Evolutionary conservation across 2,329 filamentous ascomycete genomes (phyloP).

Genomic region (Blastomyces parvus): DNA sequence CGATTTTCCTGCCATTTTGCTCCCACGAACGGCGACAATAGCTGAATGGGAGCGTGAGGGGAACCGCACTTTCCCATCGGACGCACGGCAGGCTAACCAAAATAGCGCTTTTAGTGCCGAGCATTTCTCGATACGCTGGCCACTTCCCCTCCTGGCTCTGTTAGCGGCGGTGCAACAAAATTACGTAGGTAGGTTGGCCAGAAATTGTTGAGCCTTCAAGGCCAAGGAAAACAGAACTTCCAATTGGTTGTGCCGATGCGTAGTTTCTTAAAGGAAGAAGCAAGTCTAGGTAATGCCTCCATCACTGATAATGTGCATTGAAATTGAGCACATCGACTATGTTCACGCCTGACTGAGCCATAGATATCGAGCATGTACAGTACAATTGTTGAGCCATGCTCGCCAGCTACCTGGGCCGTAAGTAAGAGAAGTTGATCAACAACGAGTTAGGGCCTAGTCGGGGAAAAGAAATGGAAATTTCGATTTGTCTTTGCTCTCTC

Average conservation of each 20-base stretch:
- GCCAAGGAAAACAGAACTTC: neutral
- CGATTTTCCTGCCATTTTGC: neutral
- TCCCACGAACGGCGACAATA: neutral
- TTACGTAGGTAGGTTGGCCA: neutral
- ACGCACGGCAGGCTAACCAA: neutral
- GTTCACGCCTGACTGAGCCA: neutral
- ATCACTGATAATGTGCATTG: neutral
- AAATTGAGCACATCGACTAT: neutral
- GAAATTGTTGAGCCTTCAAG: no score
- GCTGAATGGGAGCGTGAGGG: neutral
- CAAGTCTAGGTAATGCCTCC: neutral
- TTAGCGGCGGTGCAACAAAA: neutral
- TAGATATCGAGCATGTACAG: neutral
- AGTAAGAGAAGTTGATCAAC: neutral
- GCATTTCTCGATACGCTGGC: neutral
- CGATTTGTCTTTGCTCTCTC: conserved; percentile 7
- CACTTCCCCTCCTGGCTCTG: neutral
- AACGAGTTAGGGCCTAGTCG: neutral
- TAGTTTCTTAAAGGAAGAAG: neutral
- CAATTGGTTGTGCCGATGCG: neutral
- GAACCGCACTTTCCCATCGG: neutral
- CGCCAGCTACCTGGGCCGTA: neutral
- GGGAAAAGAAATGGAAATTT: conserved; percentile 6
- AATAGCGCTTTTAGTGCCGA: neutral
- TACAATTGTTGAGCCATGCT: neutral